Conservation (phyloP, 192 early-diverging fungal species). For the Mortierella hygrophila region DNA sequence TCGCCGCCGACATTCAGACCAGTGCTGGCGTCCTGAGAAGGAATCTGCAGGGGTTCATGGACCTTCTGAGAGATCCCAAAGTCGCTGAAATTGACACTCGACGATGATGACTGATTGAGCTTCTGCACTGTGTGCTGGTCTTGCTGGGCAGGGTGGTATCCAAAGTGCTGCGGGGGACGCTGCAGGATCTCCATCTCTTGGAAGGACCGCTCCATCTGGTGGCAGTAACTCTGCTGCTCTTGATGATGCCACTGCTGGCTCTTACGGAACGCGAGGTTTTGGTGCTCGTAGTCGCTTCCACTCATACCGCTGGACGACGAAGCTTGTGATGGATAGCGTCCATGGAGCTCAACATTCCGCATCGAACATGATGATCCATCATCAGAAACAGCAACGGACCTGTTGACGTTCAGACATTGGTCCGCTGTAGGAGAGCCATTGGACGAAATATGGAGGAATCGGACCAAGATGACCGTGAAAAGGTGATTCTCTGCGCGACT, state of each 20-base stretch:
- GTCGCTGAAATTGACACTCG: not conserved
- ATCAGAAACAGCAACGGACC: not conserved
- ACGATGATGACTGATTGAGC: not conserved
- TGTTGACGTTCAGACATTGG: no score
- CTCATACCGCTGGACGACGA: not conserved
- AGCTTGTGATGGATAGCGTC: not conserved
- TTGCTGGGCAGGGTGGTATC: conserved; percentile 21
- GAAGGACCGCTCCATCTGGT: conserved; percentile 12
- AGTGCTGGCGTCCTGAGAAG: not conserved
- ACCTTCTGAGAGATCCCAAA: not conserved
- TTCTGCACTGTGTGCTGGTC: conserved; percentile 16
- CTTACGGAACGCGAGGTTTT: conserved; percentile 11
- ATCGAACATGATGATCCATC: not conserved
- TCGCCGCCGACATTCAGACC: not conserved
- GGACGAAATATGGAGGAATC: conserved; percentile 22
- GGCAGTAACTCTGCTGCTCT: conserved; percentile 31
- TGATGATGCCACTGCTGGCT: conserved; percentile 31
- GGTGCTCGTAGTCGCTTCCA: not conserved
- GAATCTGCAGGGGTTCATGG: not conserved
- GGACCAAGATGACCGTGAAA: conserved; percentile 38
- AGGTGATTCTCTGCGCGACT: conserved; percentile 33
- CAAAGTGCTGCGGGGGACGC: conserved; percentile 32
- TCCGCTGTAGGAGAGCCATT: not conserved
- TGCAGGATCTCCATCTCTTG: conserved; percentile 47
- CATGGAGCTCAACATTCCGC: not conserved